These are phyloP conservation scores for Crucibulum laeve DNA, from an alignment of 768 basidiomycete species.

Conservation along the genomic window DNA sequence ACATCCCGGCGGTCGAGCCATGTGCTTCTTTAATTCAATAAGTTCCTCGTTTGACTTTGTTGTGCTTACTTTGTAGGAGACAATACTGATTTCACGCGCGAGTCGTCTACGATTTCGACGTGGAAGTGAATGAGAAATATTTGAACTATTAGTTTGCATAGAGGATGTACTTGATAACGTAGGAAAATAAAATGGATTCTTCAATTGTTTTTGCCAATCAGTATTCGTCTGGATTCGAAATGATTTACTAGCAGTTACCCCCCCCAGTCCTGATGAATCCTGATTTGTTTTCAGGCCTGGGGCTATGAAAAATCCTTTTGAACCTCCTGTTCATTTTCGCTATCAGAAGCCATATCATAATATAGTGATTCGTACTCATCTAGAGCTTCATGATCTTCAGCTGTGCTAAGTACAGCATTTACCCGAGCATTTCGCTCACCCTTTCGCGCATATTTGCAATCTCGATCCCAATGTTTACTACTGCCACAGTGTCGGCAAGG, in stretches of 20 bases:
- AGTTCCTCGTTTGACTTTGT: background rate
- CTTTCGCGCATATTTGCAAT: slow-evolving; percentile 21
- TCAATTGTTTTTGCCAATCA: background rate
- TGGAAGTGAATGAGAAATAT: background rate
- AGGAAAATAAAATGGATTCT: background rate
- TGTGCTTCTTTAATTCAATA: slow-evolving; percentile 12
- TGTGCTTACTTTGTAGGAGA: background rate
- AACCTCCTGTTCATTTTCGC: slow-evolving; percentile 4
- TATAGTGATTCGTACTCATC: slow-evolving; percentile 22
- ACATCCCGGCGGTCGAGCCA: slow-evolving; percentile 23
- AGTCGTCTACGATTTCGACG: background rate
- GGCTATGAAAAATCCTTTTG: slow-evolving; percentile 1
- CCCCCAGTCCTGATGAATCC: background rate
- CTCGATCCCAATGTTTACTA: slow-evolving; percentile 26
- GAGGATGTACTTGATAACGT: background rate
- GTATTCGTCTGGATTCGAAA: slow-evolving; percentile 4
- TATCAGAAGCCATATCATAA: slow-evolving; percentile 10
- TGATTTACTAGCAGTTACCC: background rate
- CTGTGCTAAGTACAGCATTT: slow-evolving; percentile 7
- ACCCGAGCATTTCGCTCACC: slow-evolving; percentile 12
- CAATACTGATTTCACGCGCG: background rate
- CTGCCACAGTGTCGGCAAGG: slow-evolving; percentile 30
- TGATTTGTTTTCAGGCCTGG: background rate
- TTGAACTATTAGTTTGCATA: background rate
- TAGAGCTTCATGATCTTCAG: slow-evolving; percentile 14